Percentiles rank a stretch among this genome's conserved stretches.
These are phyloP conservation scores for Arthroderma uncinatum DNA, from an alignment of 2,329 filamentous ascomycete genomes.

Conservation along the genomic window DNA sequence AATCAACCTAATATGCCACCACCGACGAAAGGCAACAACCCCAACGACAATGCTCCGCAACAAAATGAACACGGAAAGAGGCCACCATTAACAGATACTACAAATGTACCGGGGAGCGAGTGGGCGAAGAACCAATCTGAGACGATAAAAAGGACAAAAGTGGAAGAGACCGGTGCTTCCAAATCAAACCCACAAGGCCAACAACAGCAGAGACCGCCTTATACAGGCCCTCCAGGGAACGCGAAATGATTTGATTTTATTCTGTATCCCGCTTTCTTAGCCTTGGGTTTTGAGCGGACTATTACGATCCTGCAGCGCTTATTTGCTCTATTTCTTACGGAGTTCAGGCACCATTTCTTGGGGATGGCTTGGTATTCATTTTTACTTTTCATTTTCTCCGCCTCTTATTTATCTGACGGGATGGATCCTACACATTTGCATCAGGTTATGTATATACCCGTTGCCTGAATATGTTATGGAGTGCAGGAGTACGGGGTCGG, in stretches of 20 bases:
- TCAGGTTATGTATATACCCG: conserved; percentile 1
- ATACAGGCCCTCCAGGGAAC: background rate
- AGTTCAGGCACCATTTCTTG: background rate
- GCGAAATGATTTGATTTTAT: background rate
- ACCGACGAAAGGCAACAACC: background rate
- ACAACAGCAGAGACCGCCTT: background rate
- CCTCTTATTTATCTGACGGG: background rate
- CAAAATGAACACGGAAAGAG: conserved; percentile 30
- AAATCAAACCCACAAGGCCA: conserved; percentile 6
- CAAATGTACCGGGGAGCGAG: conserved; percentile 23
- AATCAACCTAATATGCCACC: conserved; percentile 16
- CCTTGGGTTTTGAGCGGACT: background rate
- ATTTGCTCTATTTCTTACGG: background rate
- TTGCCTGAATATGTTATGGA: background rate
- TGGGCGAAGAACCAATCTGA: background rate
- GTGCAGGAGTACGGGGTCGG: background rate
- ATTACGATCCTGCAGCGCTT: background rate
- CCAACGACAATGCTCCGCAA: background rate
- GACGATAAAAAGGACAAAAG: conserved; percentile 5
- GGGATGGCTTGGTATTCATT: background rate
- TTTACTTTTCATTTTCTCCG: background rate
- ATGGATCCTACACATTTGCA: background rate
- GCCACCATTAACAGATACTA: conserved; percentile 36
- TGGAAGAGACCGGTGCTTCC: conserved; percentile 15
- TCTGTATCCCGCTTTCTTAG: background rate